Percentiles rank a stretch among this genome's conserved stretches.
Conservation (phyloP, 108 stramenopile species). For the Discostella stelligeroides region DNA sequence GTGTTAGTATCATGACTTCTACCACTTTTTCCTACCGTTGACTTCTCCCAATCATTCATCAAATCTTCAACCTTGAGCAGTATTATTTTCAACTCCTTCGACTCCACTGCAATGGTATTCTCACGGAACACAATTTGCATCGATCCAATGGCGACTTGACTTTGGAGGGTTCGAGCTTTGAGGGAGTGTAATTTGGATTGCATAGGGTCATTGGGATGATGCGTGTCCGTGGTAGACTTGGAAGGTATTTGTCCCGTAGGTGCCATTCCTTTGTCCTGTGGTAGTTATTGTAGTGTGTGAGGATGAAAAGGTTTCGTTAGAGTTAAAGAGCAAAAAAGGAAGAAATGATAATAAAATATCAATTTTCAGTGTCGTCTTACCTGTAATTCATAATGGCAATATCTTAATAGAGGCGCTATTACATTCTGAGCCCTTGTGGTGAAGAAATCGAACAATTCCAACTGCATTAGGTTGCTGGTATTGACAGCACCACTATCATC, state of each 20-base stretch:
- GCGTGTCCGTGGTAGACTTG: background rate
- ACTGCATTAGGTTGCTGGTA: constrained; percentile 29
- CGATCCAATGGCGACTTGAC: constrained; percentile 14
- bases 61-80: constrained; percentile 42
- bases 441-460: constrained; percentile 78
- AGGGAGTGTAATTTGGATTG: constrained; percentile 23
- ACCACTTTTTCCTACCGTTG: too few relatives aligned
- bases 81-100: constrained; percentile 42
- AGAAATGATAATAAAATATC: background rate
- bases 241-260: constrained; percentile 22
- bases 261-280: constrained; percentile 31
- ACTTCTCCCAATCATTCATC: constrained; percentile 28
- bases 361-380: too few relatives aligned
- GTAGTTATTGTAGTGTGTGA: background rate
- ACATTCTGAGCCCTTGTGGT: constrained; percentile 70
- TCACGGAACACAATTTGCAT: constrained; percentile 64
- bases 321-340: background rate
- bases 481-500: constrained; percentile 14
- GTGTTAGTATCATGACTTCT: background rate
- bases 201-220: too few relatives aligned
- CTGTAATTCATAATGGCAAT: constrained; percentile 76
- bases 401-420: constrained; percentile 71
- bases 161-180: constrained; percentile 15
- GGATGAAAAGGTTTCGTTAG: background rate
- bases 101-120: constrained; percentile 58